phyloP scores from a whole-genome alignment of 2,329 filamentous ascomycete genomes.

The Stemphylium vesicarium region DNA sequence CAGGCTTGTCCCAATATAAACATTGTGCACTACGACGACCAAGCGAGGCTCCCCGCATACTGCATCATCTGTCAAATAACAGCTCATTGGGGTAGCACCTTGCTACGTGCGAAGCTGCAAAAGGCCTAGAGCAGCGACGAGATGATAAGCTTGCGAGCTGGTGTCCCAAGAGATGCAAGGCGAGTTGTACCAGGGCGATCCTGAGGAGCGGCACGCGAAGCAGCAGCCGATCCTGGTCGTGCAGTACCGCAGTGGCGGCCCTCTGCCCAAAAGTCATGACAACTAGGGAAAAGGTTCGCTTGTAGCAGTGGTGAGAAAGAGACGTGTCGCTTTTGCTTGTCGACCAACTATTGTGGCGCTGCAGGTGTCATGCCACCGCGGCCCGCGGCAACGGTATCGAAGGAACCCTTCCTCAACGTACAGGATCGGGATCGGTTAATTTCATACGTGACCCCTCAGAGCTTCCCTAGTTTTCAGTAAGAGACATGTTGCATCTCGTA shows the following conservation, averaged over 20 bases:
- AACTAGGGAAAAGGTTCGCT: background rate
- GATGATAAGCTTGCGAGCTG: conserved; percentile 25
- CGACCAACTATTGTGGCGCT: conserved; percentile 6
- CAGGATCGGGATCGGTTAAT: conserved; percentile 12
- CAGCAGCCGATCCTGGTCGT: conserved; percentile 15
- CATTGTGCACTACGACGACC: background rate
- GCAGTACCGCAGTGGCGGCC: conserved; percentile 23
- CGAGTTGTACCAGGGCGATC: conserved; percentile 20
- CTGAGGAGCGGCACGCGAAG: conserved; percentile 19
- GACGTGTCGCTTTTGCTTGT: conserved; percentile 18
- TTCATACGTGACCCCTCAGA: background rate
- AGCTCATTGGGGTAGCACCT: conserved; percentile 21
- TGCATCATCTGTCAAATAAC: conserved; percentile 26
- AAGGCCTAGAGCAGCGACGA: conserved; percentile 20
- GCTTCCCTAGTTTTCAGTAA: background rate
- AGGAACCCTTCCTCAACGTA: conserved; percentile 8
- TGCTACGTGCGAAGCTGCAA: conserved; percentile 18
- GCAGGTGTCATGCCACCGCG: conserved; percentile 29
- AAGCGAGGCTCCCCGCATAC: conserved; percentile 11
- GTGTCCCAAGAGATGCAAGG: conserved; percentile 14
- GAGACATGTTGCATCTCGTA: conserved; percentile 5
- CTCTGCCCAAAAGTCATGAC: background rate
- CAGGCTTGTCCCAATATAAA: conserved; percentile 20
- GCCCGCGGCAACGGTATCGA: conserved; percentile 18
- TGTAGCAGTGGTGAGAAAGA: background rate